Base-by-base conservation (phyloP, 257 asterid species). In the Solanum verrucosum region DNA sequence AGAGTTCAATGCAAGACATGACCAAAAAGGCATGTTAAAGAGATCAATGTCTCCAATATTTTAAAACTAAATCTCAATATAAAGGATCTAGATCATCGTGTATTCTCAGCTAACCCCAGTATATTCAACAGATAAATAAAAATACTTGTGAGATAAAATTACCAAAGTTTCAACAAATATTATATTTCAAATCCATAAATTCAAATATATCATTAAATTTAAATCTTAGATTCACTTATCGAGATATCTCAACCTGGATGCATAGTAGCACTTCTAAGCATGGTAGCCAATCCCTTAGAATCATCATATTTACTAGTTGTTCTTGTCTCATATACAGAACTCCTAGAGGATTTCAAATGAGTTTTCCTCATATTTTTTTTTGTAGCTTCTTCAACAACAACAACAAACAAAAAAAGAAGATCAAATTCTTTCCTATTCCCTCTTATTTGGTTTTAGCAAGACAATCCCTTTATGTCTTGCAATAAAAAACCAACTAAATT, bases 221-320 rank as follows among this genome's bases (percentile, higher is more conserved):
- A 44, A 25, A 79, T 27, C 34, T 16, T 79, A 9, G 38, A 79
- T 79, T 37, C 9, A 2, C 9, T 27, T 27, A 42, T 78, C 12
- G 37, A 25, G 15, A 78, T 78, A 11, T 40, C 46, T 93, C 89
- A 59, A 95, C 98, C 97, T 37, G 95, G 75, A 83, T 90, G 92
- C 95, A 96, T 89, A 7, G 98, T 92, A 75, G 91, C 46, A 87
- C 98, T 95, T 88, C 98, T 91, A 77, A 89, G 83, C 79, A 94
- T 92, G 46, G 94, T 16, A 13, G 94, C 87, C 12, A 92, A 73
- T 1, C 92, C 91, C 31, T 90, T 94, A 20, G 87, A 84, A 56
- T 92, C 94, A 60, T 93, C 94, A 70, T 89, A 88, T 86, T 88
- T 89, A 5, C 88, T 88, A 38, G 90, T 38, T 16, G 87, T 86